phyloP scores from a whole-genome alignment of 257 asterid species.

The Capsicum pubescens region DNA sequence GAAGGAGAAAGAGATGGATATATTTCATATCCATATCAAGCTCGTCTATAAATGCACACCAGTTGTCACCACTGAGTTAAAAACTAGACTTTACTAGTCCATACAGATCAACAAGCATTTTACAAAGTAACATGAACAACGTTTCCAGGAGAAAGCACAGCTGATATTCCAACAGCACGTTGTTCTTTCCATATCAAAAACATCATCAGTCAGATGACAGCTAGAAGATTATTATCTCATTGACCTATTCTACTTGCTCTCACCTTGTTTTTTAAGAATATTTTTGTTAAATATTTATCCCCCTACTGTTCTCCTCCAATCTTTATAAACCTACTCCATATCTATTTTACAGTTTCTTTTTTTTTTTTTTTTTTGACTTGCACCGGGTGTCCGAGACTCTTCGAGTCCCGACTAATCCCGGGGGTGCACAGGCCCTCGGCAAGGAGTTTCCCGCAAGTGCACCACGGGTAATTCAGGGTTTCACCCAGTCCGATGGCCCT shows the following conservation, averaged over 20 bases:
- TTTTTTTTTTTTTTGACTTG: no score
- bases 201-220: background rate
- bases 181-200: background rate
- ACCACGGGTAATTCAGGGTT: no score
- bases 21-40: background rate
- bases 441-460: no score
- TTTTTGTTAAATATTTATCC: background rate
- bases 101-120: background rate
- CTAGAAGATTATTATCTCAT: background rate
- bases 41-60: background rate
- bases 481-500: no score
- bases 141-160: background rate
- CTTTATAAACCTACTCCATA: background rate
- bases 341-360: background rate
- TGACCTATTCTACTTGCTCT: background rate
- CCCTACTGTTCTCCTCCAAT: background rate
- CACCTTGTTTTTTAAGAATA: background rate
- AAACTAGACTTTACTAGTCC: background rate
- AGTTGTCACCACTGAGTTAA: background rate
- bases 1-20: conserved; percentile 14
- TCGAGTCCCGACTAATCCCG: no score
- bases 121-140: background rate
- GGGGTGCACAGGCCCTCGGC: no score
- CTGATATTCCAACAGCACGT: background rate
- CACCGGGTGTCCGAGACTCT: no score